Evolutionary conservation across 1,284 basidiomycete species (phyloP), one percentile per base, ranked within the genome.

Genomic region (Moniliella sp.): DNA sequence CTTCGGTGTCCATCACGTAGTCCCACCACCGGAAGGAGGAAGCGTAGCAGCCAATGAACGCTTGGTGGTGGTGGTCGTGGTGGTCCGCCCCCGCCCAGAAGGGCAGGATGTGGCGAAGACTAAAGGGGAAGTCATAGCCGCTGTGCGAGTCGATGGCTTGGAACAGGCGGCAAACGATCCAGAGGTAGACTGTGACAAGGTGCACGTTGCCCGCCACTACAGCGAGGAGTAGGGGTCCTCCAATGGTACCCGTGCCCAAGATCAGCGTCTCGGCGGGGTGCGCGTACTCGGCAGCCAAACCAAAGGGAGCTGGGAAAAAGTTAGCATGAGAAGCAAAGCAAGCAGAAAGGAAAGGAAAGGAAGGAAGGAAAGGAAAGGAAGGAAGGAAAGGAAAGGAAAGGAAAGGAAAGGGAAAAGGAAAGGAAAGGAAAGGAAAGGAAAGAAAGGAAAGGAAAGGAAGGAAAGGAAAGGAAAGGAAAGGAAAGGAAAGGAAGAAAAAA

Each of bases 101-200:
- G 3, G 88, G 88, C 18, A 94, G 38, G 55, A 82, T 76, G 67
- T 88, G 75, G 52, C 84, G 77, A 40, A 97, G 68, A n/a, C 81
- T 86, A 19, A 52, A 79, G 73, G 56, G 56, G 37, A 61, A 58
- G 42, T 60, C 83, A 62, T 93, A 94, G 35, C 88, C 88, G 30
- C 77, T 81, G 72, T 97, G 88, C 1, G 91, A 76, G 53, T 97
- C 88, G 46, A 97, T 74, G 31, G 91, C 88, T 62, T 97, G 88
- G 75, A 86, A 93, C 26, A 97, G 72, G 35, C 86, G 75, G 32
- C 91, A 71, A 5, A 73, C 71, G 59, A 97, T 79, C 86, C 86
- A 97, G 46, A 83, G 65, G 43, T 86, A 91, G 54, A 94, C 76
- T 15, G 84, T 81, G 48, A 86, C 53, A 54, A 97, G 83, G 67